Evolutionary conservation across 441 rosid genomes (phyloP), one percentile per base, ranked within the genome.

Genomic region (Populus tomentosa): DNA sequence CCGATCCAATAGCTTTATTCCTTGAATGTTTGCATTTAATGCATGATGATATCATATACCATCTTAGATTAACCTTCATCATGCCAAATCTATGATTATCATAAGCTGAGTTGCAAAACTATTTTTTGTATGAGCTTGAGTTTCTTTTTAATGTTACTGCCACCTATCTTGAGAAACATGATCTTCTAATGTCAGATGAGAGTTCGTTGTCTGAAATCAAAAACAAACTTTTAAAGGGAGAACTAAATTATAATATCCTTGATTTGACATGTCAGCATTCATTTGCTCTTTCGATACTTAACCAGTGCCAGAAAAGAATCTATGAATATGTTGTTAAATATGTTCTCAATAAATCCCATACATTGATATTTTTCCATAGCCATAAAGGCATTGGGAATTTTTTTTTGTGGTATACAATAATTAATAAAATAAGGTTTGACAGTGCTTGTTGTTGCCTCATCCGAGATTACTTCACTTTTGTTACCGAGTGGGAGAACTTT

Each of bases 401-500:
- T 32, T 32, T 32, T 32, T 11, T 77, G 1, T 81, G 75, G 32
- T 18, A 28, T 23, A 50, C 32, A 8, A 53, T 78, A 35, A 50
- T 66, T 16, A 10, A 65, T 7, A 5, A 2, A 2, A 3, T 75
- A 1, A 7, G 75, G 67, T 1, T 5, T 24, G 7, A 56, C 75
- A 8, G 61, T 67, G 1, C 16, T 82, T 0, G 10, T 40, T 42
- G 68, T 71, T 2, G 82, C 82, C 4, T 63, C 77, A 0, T 74
- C 74, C 0, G 71, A 82, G 1, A 75, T 81, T 14, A 76, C 42
- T 28, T 38, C 77, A 5, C 9, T 78, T 13, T 20, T 82, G 0
- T 16, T 82, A 6, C 74, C 61, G 0, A n/a, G 70, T 16, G 66
- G 74, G 8, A 70, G 77, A 21, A 78, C 66, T 7, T 7, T 77